Evolutionary conservation across 176 grass and related monocot genomes (phyloP), one percentile per base, ranked within the genome.

Genomic region (Cocos nucifera): DNA sequence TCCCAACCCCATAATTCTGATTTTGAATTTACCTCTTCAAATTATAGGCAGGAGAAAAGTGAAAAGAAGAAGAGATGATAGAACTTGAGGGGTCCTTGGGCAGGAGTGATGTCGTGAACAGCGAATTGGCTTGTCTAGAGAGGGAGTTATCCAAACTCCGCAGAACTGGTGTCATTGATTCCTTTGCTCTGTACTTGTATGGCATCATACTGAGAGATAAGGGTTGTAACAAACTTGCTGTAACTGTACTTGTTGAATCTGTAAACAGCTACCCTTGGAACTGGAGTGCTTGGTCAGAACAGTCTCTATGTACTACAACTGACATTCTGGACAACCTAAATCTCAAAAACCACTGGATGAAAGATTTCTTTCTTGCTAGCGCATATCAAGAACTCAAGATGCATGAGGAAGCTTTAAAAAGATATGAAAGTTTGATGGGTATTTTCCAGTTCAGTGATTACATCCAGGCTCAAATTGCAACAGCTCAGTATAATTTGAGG

Each of bases 301-400:
- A 83, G 50, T 82, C 78, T 71, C 52, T 98, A 26, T 89, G 87
- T 59, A 92, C 84, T 59, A 89, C 72, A 15, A 77, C 77, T 67
- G 93, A 98, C 30, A 76, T 85, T 73, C 62, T 98, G 66, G 83
- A 82, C 60, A 88, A 80, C 49, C 74, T 98, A 66, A 85, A 78
- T 78, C 62, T 98, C 49, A 98, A 85, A 67, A 98, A 92, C 69
- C 88, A 92, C 61, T 98, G 94, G 94, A 92, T 98, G 88, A 98
- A 98, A 69, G 94, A 98, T 67, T 92, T 98, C 60, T 98, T 92
- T 69, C 82, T 98, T 72, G 82, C 88, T 51, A 81, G 77, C 77
- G 79, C 84, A 66, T 85, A 88, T 86, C 68, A 90, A 35, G 88
- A 98, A 78, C 59, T 98, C 54, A 92, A 89, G 79, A 98, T 89